phyloP scores from a whole-genome alignment of 1,284 basidiomycete species.

The Apiotrichum sp. region DNA sequence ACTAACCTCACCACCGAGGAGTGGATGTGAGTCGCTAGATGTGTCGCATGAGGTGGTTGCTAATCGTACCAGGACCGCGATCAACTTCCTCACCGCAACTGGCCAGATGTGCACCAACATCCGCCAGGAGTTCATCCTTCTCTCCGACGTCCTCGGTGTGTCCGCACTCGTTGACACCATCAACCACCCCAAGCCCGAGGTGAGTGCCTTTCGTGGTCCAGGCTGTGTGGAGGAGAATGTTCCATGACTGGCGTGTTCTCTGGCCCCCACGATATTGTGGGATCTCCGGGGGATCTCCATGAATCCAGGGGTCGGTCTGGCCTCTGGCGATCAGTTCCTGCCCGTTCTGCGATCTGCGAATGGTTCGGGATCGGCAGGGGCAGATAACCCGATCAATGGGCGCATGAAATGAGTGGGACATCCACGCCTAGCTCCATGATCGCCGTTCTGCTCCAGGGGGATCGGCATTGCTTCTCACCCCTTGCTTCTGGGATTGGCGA shows the following conservation, averaged over 20 bases:
- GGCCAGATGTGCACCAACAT: slow-evolving; percentile 66
- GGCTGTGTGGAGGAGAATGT: not conserved
- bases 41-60: not conserved
- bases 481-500: too few species aligned
- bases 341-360: too few species aligned
- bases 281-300: too few species aligned
- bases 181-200: slow-evolving; percentile 59
- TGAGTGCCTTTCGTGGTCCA: not conserved
- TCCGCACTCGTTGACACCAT: slow-evolving; percentile 70
- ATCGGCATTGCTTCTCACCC: too few species aligned
- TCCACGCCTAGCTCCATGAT: too few species aligned
- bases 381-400: too few species aligned
- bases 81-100: slow-evolving; percentile 66
- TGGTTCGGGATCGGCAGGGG: too few species aligned
- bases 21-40: slow-evolving; percentile 57
- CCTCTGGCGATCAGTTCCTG: too few species aligned
- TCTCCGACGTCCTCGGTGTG: slow-evolving; percentile 71
- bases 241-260: not conserved
- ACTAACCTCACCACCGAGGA: slow-evolving; percentile 71
- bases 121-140: slow-evolving; percentile 76
- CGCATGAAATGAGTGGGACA: too few species aligned
- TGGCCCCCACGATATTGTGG: not conserved
- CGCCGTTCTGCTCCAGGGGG: too few species aligned
- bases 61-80: slow-evolving; percentile 48
- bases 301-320: too few species aligned